Evolutionary conservation across 441 rosid genomes (phyloP).

Genomic region (Isatis lusitanica): DNA sequence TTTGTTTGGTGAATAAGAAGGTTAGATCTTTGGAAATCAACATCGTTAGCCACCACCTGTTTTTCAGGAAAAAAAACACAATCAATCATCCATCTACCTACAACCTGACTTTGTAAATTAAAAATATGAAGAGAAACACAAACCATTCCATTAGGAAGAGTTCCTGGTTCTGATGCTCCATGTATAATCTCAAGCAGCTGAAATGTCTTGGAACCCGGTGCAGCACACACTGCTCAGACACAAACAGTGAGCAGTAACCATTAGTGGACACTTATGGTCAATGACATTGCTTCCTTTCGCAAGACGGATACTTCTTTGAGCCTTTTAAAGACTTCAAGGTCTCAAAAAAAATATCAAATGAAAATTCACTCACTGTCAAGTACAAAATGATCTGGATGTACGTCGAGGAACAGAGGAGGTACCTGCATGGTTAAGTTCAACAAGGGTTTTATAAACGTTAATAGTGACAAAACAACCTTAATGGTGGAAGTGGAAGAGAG

Average conservation of each 20-base stretch:
- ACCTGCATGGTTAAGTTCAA: conserved; percentile 50
- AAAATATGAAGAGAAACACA: not conserved
- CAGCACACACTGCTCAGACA: conserved; percentile 83
- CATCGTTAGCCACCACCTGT: conserved; percentile 88
- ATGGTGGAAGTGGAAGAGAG: not conserved
- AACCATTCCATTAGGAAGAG: conserved; percentile 53
- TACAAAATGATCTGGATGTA: conserved; percentile 71
- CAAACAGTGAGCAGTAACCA: conserved; percentile 1
- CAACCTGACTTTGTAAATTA: conserved; percentile 6
- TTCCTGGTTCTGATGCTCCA: conserved; percentile 64
- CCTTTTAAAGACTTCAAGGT: not conserved
- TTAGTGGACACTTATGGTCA: not conserved
- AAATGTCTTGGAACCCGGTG: conserved; percentile 97
- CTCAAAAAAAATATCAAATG: not conserved
- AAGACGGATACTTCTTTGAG: not conserved
- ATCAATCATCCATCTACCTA: conserved; percentile 9
- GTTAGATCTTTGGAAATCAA: conserved; percentile 91
- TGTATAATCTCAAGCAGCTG: conserved; percentile 91
- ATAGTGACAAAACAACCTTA: not conserved
- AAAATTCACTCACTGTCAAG: conserved; percentile 76
- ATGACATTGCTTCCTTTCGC: conserved; percentile 1
- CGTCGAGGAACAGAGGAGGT: conserved; percentile 95
- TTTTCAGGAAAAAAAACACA: not conserved
- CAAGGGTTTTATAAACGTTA: not conserved
- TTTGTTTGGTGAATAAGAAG: conserved; percentile 95